These are phyloP conservation scores for Trichoderma aggressivum DNA, from an alignment of 2,329 filamentous ascomycete genomes.

Conservation along the genomic window DNA sequence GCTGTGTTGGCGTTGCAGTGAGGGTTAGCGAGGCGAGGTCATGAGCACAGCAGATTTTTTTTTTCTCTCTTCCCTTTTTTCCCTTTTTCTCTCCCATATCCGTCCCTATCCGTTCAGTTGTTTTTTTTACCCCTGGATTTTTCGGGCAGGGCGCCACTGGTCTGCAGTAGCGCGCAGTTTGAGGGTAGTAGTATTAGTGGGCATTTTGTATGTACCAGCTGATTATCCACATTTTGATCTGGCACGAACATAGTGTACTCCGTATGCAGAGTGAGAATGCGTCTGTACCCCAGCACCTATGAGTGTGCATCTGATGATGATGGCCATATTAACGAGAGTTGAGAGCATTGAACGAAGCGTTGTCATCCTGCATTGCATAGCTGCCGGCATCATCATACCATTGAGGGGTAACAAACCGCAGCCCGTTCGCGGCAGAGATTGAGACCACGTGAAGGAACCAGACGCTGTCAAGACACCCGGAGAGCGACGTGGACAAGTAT, in stretches of 20 bases:
- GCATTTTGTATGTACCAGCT: neutral
- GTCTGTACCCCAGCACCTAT: neutral
- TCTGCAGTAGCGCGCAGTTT: neutral
- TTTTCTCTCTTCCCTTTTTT: neutral
- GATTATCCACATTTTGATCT: neutral
- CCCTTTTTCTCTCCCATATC: neutral
- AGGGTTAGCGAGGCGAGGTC: neutral
- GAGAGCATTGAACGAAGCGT: neutral
- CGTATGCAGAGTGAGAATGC: neutral
- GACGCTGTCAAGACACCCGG: neutral
- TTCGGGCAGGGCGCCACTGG: neutral
- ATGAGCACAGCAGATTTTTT: constrained; percentile 5
- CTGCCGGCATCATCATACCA: neutral
- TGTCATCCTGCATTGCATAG: neutral
- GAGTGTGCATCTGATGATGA: neutral
- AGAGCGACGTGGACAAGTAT: neutral
- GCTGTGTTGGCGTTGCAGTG: constrained; percentile 63
- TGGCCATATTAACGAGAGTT: neutral
- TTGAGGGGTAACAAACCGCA: neutral
- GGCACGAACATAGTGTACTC: neutral
- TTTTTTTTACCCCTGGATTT: neutral
- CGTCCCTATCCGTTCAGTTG: neutral
- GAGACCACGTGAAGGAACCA: neutral
- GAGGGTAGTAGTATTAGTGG: neutral
- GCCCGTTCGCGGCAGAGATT: neutral